Percentiles rank a stretch among this genome's conserved stretches.
phyloP scores from a whole-genome alignment of 2,329 filamentous ascomycete species.

The Blastomyces gilchristii region DNA sequence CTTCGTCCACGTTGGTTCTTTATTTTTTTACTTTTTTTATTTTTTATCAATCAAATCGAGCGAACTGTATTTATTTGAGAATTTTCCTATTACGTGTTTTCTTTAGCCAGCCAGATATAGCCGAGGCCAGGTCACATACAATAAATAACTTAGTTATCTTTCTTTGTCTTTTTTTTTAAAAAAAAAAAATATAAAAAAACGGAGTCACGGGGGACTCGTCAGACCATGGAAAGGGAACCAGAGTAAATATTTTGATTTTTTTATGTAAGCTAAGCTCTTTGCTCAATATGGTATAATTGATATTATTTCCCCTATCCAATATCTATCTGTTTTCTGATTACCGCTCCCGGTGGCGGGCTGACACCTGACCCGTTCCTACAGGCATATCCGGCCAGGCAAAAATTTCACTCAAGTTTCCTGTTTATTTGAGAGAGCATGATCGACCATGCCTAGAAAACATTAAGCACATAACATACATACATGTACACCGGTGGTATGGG shows the following conservation, averaged over 20 bases:
- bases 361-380: too few species aligned
- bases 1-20: neutral
- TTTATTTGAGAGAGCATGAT: too few species aligned
- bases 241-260: neutral
- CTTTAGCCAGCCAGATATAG: neutral
- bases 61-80: neutral
- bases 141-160: neutral
- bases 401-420: too few species aligned
- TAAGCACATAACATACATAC: too few species aligned
- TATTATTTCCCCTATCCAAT: neutral
- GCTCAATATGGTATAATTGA: neutral
- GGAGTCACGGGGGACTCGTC: neutral
- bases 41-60: neutral
- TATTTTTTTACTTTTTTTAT: neutral
- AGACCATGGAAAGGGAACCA: neutral
- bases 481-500: too few species aligned
- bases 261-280: neutral
- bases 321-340: too few species aligned
- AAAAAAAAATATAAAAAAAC: too few species aligned
- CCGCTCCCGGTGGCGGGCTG: too few species aligned
- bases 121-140: neutral
- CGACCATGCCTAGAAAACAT: too few species aligned
- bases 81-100: neutral
- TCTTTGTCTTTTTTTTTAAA: neutral
- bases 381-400: too few species aligned